Conservation (phyloP, 768 basidiomycete species). For the Pisolithus marmoratus region DNA sequence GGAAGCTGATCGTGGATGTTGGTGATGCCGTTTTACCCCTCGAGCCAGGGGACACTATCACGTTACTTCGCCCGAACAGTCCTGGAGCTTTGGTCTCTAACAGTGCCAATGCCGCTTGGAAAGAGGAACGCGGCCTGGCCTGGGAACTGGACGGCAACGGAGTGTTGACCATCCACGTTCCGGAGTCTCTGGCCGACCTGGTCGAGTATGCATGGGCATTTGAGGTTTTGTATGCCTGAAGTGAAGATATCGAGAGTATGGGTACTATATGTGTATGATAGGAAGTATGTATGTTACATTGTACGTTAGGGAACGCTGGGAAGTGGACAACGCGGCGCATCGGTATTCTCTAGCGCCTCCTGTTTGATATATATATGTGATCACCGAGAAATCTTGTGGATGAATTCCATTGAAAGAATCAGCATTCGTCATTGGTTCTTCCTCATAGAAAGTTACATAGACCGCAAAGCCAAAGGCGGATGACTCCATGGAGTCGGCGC, state of each 20-base stretch:
- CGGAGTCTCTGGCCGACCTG: slow-evolving; percentile 15
- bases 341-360: too few relatives aligned
- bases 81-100: neutral
- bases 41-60: slow-evolving; percentile 36
- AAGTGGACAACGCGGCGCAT: too few relatives aligned
- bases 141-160: slow-evolving; percentile 31
- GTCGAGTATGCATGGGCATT: slow-evolving; percentile 39
- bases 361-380: too few relatives aligned
- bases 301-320: too few relatives aligned
- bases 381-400: too few relatives aligned
- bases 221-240: slow-evolving; percentile 27
- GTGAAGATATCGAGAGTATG: neutral
- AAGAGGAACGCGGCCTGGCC: slow-evolving; percentile 10
- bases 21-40: slow-evolving; percentile 37
- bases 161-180: slow-evolving; percentile 24
- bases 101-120: neutral
- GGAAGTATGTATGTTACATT: too few relatives aligned
- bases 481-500: too few relatives aligned
- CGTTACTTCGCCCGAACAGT: slow-evolving; percentile 32
- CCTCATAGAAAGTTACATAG: too few relatives aligned
- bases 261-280: too few relatives aligned
- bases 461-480: too few relatives aligned
- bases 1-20: slow-evolving; percentile 29
- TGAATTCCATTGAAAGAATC: too few relatives aligned
- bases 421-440: too few relatives aligned